A percentile compares a stretch with the other conserved stretches of the same genome.
Conservation (phyloP, 768 basidiomycete genomes). For the Podaxis sp. region DNA sequence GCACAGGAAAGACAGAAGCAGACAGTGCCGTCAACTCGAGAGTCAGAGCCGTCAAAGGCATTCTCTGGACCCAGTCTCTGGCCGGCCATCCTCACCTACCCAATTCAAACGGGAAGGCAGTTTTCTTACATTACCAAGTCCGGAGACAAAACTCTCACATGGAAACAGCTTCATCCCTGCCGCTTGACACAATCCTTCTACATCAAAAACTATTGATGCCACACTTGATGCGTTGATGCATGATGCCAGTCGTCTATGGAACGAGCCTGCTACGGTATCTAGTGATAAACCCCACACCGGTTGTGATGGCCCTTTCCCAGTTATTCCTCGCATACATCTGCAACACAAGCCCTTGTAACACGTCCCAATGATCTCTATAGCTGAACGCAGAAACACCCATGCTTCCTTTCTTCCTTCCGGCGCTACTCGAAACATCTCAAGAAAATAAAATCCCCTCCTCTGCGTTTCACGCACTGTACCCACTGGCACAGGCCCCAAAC, state of each 20-base stretch:
- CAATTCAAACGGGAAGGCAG: neutral
- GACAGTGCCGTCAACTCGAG: no score
- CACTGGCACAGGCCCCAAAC: slow-evolving; percentile 5
- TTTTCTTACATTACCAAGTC: neutral
- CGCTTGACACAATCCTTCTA: neutral
- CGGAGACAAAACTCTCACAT: neutral
- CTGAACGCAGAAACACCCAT: neutral
- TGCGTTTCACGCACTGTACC: neutral
- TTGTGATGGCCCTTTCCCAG: no score
- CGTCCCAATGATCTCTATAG: neutral
- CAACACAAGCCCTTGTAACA: neutral
- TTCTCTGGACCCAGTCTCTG: neutral
- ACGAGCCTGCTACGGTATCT: neutral
- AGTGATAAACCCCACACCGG: no score
- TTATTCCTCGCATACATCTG: neutral
- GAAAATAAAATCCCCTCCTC: neutral
- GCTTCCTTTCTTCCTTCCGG: neutral
- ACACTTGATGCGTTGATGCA: neutral
- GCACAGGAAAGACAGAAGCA: no score
- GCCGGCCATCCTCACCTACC: neutral
- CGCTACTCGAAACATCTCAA: neutral
- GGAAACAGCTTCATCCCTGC: neutral
- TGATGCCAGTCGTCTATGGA: neutral
- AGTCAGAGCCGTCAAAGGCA: no score
- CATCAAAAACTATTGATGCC: neutral